These are phyloP conservation scores for Fusarium mangiferae DNA, from an alignment of 2,329 filamentous ascomycete species.

Conservation along the genomic window DNA sequence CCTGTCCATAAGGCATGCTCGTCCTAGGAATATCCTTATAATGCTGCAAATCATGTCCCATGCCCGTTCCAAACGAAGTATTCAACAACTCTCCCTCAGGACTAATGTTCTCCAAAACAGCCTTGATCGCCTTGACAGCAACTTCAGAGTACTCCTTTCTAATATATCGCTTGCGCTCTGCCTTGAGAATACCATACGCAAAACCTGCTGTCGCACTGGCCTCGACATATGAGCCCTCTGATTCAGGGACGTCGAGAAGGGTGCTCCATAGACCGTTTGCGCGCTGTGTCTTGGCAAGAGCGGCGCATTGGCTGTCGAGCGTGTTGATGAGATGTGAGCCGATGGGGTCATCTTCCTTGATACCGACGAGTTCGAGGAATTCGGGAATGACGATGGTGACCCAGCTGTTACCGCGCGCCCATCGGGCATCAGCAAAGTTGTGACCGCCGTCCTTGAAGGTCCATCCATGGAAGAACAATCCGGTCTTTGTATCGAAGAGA, in stretches of 20 bases:
- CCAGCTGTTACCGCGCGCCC: constrained; percentile 76
- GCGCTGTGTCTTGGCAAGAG: constrained; percentile 69
- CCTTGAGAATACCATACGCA: constrained; percentile 82
- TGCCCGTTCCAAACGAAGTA: constrained; percentile 81
- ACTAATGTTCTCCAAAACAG: constrained; percentile 73
- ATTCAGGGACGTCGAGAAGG: constrained; percentile 72
- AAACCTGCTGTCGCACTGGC: constrained; percentile 84
- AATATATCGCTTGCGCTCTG: constrained; percentile 75
- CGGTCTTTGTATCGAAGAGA: constrained; percentile 76
- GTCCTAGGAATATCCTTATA: constrained; percentile 82
- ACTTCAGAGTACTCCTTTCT: constrained; percentile 67
- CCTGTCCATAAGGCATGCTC: constrained; percentile 86
- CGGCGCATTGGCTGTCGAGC: constrained; percentile 74
- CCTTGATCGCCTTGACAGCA: constrained; percentile 73
- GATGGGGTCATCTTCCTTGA: constrained; percentile 71
- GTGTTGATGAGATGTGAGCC: constrained; percentile 69
- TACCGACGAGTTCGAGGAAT: constrained; percentile 77
- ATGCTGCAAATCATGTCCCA: constrained; percentile 78
- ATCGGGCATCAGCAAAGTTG: constrained; percentile 67
- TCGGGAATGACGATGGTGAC: constrained; percentile 86
- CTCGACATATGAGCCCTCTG: constrained; percentile 78
- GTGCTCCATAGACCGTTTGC: constrained; percentile 77
- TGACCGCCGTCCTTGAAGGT: constrained; percentile 75
- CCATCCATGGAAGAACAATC: constrained; percentile 86
- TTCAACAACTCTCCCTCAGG: constrained; percentile 75